Evolutionary conservation across 768 basidiomycete species (phyloP).

Genomic region (Cystofilobasidium bisporidii): DNA sequence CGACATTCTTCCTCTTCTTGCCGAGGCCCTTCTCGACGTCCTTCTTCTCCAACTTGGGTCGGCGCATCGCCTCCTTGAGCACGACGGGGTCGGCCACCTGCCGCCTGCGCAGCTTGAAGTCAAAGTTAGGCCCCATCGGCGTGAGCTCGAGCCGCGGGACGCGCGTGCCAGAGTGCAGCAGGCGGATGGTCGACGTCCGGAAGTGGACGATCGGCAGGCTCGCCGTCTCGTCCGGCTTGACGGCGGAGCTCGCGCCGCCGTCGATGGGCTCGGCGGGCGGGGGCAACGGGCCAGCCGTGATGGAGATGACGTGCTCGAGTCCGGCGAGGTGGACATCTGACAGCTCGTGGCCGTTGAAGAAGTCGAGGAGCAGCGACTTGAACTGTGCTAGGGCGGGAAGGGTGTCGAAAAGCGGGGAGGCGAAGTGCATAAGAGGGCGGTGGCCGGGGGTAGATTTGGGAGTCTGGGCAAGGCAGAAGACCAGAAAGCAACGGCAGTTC

Average conservation of each 20-base stretch:
- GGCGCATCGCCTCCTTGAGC: conserved; percentile 67
- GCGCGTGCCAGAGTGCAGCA: conserved; percentile 63
- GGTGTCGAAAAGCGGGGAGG: conserved; percentile 86
- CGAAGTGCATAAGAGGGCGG: conserved; percentile 89
- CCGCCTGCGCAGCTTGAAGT: conserved; percentile 66
- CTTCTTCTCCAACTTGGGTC: conserved; percentile 78
- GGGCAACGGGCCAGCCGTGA: conserved; percentile 55
- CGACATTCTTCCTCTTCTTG: conserved; percentile 77
- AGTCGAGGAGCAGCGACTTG: conserved; percentile 78
- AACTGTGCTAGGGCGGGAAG: conserved; percentile 85
- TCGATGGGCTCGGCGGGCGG: conserved; percentile 22
- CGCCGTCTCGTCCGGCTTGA: conserved; percentile 41
- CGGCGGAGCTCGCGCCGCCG: conserved; percentile 23
- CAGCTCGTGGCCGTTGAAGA: conserved; percentile 81
- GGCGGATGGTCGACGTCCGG: conserved; percentile 67
- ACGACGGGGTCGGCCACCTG: conserved; percentile 66
- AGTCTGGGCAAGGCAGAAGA: conserved; percentile 49
- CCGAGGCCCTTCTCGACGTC: conserved; percentile 77
- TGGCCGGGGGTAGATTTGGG: conserved; percentile 80
- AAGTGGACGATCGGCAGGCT: conserved; percentile 74
- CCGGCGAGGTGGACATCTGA: conserved; percentile 75
- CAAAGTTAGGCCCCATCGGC: conserved; percentile 85
- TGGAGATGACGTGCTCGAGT: conserved; percentile 76
- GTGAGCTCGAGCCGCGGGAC: conserved; percentile 70
- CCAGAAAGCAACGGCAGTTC: too few species aligned